phyloP scores from a whole-genome alignment of 1,284 basidiomycete genomes.

The Apiotrichum gracile region DNA sequence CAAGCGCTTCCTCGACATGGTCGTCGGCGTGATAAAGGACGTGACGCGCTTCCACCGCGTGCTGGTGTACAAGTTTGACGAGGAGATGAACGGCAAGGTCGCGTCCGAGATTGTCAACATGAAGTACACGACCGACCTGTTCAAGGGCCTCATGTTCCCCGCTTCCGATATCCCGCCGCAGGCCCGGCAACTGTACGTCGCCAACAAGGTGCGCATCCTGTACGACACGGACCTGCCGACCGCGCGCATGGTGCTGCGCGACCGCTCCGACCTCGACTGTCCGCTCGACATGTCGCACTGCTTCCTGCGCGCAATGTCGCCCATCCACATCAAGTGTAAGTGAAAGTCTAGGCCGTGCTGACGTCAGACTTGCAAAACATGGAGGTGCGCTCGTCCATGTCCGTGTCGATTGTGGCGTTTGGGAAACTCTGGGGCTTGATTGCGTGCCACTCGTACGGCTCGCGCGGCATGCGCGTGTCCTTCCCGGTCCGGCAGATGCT shows the following conservation, averaged over 20 bases:
- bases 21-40: conserved; percentile 75
- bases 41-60: conserved; percentile 77
- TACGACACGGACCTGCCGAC: conserved; percentile 74
- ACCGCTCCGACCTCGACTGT: conserved; percentile 60
- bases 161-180: conserved; percentile 56
- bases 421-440: conserved; percentile 79
- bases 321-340: conserved; percentile 77
- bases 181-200: conserved; percentile 54
- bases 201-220: conserved; percentile 72
- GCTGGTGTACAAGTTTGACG: conserved; percentile 70
- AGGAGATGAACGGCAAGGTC: conserved; percentile 58
- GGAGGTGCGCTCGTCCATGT: conserved; percentile 76
- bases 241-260: conserved; percentile 67
- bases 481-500: conserved; percentile 79
- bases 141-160: conserved; percentile 56
- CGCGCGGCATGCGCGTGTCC: conserved; percentile 71
- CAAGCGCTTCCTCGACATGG: conserved; percentile 67
- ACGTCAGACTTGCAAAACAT: conserved; percentile 66
- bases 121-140: conserved; percentile 72
- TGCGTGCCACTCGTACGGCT: conserved; percentile 74
- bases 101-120: conserved; percentile 80
- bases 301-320: conserved; percentile 81
- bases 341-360: too few species aligned
- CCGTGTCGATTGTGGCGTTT: conserved; percentile 80
- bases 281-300: conserved; percentile 87